phyloP scores from a whole-genome alignment of 306 rosid species.

The Sechiopsis laciniata region DNA sequence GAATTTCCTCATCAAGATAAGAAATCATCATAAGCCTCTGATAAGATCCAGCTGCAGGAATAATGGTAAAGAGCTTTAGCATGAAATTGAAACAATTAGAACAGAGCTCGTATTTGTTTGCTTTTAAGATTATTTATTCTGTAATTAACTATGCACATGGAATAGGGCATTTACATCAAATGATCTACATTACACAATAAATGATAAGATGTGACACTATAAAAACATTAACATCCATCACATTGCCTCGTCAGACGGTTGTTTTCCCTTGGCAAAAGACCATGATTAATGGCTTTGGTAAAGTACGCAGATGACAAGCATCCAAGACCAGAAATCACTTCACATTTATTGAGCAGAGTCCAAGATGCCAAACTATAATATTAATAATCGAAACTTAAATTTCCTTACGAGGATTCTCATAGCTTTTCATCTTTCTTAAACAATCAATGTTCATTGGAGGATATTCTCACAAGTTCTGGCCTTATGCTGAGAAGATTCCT shows the following conservation, averaged over 20 bases:
- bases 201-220: neutral
- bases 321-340: slow-evolving; percentile 14
- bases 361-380: neutral
- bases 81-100: neutral
- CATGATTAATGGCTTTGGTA: neutral
- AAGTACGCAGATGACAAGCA: slow-evolving; percentile 8
- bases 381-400: neutral
- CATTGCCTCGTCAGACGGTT: neutral
- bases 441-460: neutral
- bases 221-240: slow-evolving; percentile 1
- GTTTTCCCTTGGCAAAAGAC: neutral
- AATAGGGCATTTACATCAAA: neutral
- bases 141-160: neutral
- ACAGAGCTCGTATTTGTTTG: neutral
- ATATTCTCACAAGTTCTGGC: neutral
- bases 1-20: slow-evolving; percentile 88
- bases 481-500: neutral
- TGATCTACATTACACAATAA: neutral
- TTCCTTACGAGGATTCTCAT: slow-evolving; percentile 9
- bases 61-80: slow-evolving; percentile 24
- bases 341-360: neutral
- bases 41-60: slow-evolving; percentile 62
- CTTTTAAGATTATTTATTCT: slow-evolving; percentile 1
- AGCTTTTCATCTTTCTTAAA: neutral
- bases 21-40: slow-evolving; percentile 91